phyloP scores from a whole-genome alignment of 768 basidiomycete genomes.

The Amanita pseudoporphyria region DNA sequence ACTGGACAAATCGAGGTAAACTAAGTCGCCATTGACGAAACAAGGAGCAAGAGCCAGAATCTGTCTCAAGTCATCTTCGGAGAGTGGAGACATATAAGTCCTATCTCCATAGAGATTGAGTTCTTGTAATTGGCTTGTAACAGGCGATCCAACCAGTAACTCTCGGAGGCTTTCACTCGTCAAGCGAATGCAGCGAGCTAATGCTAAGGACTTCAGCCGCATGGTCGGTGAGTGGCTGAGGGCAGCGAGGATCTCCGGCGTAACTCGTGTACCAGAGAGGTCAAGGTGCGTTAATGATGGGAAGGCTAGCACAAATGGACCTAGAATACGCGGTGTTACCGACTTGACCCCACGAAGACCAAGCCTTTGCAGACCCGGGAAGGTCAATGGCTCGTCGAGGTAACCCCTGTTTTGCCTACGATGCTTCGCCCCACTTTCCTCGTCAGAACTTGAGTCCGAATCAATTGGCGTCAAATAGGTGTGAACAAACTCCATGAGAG shows the following conservation, averaged over 20 bases:
- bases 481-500: conserved; percentile 74
- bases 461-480: conserved; percentile 41
- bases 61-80: conserved; percentile 50
- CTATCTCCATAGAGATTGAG: conserved; percentile 85
- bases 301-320: conserved; percentile 70
- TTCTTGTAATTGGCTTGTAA: conserved; percentile 54
- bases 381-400: conserved; percentile 42
- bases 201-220: conserved; percentile 66
- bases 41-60: conserved; percentile 72
- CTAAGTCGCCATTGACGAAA: conserved; percentile 62
- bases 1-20: conserved; percentile 88
- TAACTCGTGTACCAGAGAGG: conserved; percentile 80
- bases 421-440: conserved; percentile 28
- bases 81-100: conserved; percentile 71
- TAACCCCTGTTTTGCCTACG: conserved; percentile 24
- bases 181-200: conserved; percentile 80
- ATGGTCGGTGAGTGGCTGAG: conserved; percentile 57
- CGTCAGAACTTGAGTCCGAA: conserved; percentile 30
- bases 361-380: conserved; percentile 68
- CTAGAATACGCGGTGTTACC: conserved; percentile 56
- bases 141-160: conserved; percentile 63
- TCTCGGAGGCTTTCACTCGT: conserved; percentile 68
- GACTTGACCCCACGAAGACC: conserved; percentile 79
- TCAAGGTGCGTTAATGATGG: conserved; percentile 86
- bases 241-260: conserved; percentile 61